Conservation (phyloP, 495 filamentous ascomycete genomes). For the Aspergillus affinis region DNA sequence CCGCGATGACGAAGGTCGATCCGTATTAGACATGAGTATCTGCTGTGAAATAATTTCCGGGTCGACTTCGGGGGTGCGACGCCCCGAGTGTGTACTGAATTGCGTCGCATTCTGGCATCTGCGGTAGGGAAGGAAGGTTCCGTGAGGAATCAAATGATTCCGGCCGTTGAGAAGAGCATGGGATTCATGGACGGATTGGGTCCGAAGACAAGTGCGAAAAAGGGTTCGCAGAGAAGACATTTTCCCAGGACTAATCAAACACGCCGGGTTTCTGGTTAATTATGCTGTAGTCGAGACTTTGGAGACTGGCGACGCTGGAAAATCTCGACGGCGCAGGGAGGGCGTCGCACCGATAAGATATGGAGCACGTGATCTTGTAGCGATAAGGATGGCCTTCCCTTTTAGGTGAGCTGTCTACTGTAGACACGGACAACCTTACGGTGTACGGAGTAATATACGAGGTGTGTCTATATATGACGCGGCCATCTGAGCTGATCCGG, state of each 20-base stretch:
- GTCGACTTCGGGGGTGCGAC: neutral
- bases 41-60: neutral
- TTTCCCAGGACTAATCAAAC: neutral
- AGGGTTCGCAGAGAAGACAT: conserved; percentile 23
- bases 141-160: conserved; percentile 5
- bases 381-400: neutral
- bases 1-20: neutral
- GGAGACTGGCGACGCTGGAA: neutral
- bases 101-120: neutral
- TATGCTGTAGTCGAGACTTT: neutral
- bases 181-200: conserved; percentile 22
- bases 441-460: no score
- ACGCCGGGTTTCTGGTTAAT: neutral
- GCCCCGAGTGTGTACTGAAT: neutral
- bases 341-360: neutral
- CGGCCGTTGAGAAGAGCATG: conserved; percentile 9
- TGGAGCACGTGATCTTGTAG: neutral
- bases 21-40: neutral
- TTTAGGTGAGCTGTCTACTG: no score
- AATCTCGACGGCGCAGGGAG: neutral
- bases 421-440: no score
- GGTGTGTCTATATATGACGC: no score
- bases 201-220: conserved; percentile 25
- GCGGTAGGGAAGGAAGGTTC: conserved; percentile 9
- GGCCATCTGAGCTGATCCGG: no score